Percentiles rank a stretch among this genome's conserved stretches.
Conservation (phyloP, 345 rosid genomes). For the Anastatica hierochuntica region DNA sequence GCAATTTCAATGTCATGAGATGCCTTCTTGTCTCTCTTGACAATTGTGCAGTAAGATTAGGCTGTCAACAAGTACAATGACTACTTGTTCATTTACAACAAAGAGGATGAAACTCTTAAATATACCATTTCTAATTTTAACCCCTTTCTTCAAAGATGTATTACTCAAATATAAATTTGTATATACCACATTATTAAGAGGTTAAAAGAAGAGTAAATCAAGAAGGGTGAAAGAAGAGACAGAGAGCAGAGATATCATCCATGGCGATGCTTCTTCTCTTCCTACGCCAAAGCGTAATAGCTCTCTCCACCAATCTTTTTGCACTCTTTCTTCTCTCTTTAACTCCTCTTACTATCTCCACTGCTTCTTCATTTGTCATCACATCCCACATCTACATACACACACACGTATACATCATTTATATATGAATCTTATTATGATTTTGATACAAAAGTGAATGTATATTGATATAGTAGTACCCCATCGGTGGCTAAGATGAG, state of each 20-base stretch:
- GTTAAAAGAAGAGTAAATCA: background rate
- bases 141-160: too few relatives aligned
- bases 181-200: background rate
- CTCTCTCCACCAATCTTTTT: slow-evolving; percentile 58
- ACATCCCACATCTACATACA: slow-evolving; percentile 73
- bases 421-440: background rate
- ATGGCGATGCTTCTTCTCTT: slow-evolving; percentile 56
- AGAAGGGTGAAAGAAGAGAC: slow-evolving; percentile 55
- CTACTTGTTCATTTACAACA: slow-evolving; percentile 71
- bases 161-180: slow-evolving; percentile 14
- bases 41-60: slow-evolving; percentile 59
- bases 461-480: slow-evolving; percentile 26
- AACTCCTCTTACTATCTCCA: slow-evolving; percentile 48
- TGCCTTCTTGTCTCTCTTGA: too few relatives aligned
- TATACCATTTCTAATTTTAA: too few relatives aligned
- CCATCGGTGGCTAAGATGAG: slow-evolving; percentile 81
- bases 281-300: slow-evolving; percentile 57
- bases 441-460: too few relatives aligned
- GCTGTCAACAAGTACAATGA: slow-evolving; percentile 53
- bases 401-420: background rate
- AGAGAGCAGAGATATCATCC: slow-evolving; percentile 84
- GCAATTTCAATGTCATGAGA: slow-evolving; percentile 23
- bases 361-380: slow-evolving; percentile 69
- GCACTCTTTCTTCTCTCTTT: slow-evolving; percentile 52
- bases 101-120: slow-evolving; percentile 59